These are phyloP conservation scores for Pseudogymnoascus sp. DNA, from an alignment of 2,329 filamentous ascomycete species.

Conservation along the genomic window DNA sequence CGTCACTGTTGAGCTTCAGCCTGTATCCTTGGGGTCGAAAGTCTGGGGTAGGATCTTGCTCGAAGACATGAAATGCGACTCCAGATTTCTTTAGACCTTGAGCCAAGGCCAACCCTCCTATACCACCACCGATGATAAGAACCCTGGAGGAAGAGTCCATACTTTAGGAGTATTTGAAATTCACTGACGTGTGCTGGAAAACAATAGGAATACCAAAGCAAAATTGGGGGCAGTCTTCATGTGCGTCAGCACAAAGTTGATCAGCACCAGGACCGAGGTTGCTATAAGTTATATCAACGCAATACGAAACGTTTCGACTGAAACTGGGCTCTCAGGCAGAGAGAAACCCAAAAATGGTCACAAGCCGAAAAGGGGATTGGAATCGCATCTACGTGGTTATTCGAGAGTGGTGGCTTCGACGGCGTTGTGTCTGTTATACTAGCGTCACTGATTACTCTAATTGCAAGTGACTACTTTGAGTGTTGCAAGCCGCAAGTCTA, in stretches of 20 bases:
- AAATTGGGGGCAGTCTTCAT: not conserved
- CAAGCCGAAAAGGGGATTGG: not conserved
- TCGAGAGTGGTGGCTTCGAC: not conserved
- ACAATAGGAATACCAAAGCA: not conserved
- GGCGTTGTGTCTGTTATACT: not conserved
- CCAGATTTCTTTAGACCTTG: slow-evolving; percentile 28
- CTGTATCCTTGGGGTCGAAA: slow-evolving; percentile 31
- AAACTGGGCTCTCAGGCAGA: not conserved
- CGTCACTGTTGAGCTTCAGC: slow-evolving; percentile 24
- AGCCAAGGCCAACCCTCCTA: slow-evolving; percentile 29
- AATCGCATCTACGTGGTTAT: not conserved
- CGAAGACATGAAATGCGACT: slow-evolving; percentile 31
- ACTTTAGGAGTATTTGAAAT: not conserved
- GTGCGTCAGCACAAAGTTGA: not conserved
- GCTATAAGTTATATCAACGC: not conserved
- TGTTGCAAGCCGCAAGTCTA: not conserved
- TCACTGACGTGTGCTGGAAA: not conserved
- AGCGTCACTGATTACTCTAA: not conserved
- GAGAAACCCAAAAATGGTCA: not conserved
- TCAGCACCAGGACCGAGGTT: not conserved
- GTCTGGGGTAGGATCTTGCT: slow-evolving; percentile 25
- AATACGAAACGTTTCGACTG: not conserved
- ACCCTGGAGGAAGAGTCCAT: slow-evolving; percentile 12
- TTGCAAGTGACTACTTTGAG: not conserved
- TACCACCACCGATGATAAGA: slow-evolving; percentile 30